Conservation (phyloP, 2,329 filamentous ascomycete species). For the Beauveria australis region DNA sequence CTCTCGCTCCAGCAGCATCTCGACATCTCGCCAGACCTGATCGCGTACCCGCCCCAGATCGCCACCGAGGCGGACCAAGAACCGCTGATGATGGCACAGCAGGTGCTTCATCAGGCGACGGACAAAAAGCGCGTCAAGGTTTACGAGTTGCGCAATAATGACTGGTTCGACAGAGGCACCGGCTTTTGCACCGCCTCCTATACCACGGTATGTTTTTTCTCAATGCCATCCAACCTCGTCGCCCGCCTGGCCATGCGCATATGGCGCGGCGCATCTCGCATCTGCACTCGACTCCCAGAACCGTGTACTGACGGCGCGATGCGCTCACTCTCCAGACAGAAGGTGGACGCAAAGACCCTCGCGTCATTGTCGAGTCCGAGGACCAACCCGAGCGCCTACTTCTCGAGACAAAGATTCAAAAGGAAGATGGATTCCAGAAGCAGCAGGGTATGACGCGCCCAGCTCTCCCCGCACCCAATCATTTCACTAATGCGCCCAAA, state of each 20-base stretch:
- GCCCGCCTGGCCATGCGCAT: constrained; percentile 7
- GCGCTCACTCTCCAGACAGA: constrained; percentile 35
- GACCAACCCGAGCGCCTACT: constrained; percentile 78
- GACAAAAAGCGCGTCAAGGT: constrained; percentile 86
- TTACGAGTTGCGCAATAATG: constrained; percentile 95
- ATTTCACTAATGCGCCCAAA: constrained; percentile 20
- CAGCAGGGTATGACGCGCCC: constrained; percentile 66
- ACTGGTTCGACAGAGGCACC: constrained; percentile 97
- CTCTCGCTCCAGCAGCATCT: constrained; percentile 54
- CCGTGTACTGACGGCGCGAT: constrained; percentile 20
- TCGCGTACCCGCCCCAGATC: constrained; percentile 40
- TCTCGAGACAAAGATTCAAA: constrained; percentile 81
- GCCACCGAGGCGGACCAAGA: constrained; percentile 45
- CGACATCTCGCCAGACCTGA: constrained; percentile 45
- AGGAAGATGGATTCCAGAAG: constrained; percentile 95
- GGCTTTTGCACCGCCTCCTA: constrained; percentile 84
- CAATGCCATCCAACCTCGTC: neutral
- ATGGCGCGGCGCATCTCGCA: constrained; percentile 9
- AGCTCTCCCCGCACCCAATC: constrained; percentile 9
- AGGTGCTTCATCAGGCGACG: constrained; percentile 59
- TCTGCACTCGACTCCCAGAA: neutral
- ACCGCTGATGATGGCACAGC: constrained; percentile 63
- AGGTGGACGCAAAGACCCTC: constrained; percentile 66
- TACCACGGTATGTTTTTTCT: constrained; percentile 51
- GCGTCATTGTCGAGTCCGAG: constrained; percentile 87